Conservation (phyloP, 192 early-diverging fungal species). For the Coemansia sp. region DNA sequence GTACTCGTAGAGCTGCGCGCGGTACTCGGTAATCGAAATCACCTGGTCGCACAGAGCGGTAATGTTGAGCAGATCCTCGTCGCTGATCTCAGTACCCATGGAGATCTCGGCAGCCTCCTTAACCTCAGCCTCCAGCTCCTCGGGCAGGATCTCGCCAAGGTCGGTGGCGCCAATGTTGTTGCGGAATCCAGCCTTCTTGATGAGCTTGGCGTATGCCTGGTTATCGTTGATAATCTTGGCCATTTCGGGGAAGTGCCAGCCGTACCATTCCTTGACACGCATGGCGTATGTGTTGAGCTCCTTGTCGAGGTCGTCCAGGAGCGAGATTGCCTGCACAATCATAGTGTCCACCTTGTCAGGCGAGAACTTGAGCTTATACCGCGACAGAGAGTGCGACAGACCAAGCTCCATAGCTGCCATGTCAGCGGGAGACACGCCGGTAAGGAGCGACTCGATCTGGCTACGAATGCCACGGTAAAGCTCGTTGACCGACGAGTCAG, state of each 20-base stretch:
- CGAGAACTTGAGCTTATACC: constrained; percentile 99
- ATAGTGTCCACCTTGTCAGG: constrained; percentile 99
- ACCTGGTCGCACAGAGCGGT: constrained; percentile 93
- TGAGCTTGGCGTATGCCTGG: constrained; percentile 86
- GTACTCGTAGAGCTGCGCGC: constrained; percentile 94
- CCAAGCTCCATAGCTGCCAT: constrained; percentile 96
- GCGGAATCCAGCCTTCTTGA: constrained; percentile 92
- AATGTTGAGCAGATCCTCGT: constrained; percentile 98
- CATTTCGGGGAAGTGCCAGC: constrained; percentile 99
- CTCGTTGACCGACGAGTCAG: constrained; percentile 86
- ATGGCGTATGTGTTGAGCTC: constrained; percentile 99
- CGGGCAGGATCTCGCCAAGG: constrained; percentile 82
- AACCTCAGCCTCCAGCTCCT: constrained; percentile 88
- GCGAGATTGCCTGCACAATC: constrained; percentile 98
- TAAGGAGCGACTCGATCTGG: constrained; percentile 90
- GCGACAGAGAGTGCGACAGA: constrained; percentile 98
- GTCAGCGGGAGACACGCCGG: constrained; percentile 84
- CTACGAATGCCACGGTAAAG: constrained; percentile 94
- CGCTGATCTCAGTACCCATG: constrained; percentile 98
- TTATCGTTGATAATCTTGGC: constrained; percentile 95
- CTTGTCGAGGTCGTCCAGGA: constrained; percentile 99
- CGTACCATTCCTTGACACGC: constrained; percentile 99
- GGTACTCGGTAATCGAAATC: constrained; percentile 93
- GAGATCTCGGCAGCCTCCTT: constrained; percentile 98
- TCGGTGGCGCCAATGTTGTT: constrained; percentile 78